These are phyloP conservation scores for Yamadazyma jaroonii DNA, from an alignment of 1,139 yeast species.

Conservation along the genomic window DNA sequence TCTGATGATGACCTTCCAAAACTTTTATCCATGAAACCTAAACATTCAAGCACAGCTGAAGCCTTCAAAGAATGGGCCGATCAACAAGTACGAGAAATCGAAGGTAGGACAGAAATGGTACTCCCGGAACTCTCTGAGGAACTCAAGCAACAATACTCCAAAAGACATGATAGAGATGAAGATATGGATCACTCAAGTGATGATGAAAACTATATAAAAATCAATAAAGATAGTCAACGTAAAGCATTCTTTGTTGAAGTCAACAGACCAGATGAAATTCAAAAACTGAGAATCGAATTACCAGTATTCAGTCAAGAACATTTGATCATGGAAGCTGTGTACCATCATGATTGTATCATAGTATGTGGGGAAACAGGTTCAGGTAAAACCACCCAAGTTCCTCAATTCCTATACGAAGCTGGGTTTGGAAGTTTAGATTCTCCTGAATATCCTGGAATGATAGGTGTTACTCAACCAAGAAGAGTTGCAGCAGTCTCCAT, in stretches of 20 bases:
- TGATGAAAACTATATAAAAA: slow-evolving; percentile 54
- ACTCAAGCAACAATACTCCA: slow-evolving; percentile 40
- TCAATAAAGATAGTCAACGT: slow-evolving; percentile 53
- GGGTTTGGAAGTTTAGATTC: slow-evolving; percentile 74
- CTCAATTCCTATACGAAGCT: slow-evolving; percentile 78
- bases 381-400: slow-evolving; percentile 79
- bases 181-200: slow-evolving; percentile 62
- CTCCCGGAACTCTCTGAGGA: slow-evolving; percentile 53
- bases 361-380: slow-evolving; percentile 94
- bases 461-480: slow-evolving; percentile 96
- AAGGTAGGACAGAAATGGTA: slow-evolving; percentile 52
- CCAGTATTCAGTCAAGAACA: slow-evolving; percentile 95
- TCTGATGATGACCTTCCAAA: slow-evolving; percentile 25
- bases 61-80: slow-evolving; percentile 64
- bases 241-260: slow-evolving; percentile 70
- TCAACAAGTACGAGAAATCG: slow-evolving; percentile 51
- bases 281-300: slow-evolving; percentile 61
- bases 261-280: slow-evolving; percentile 61
- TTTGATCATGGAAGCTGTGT: slow-evolving; percentile 91
- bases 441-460: slow-evolving; percentile 76
- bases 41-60: slow-evolving; percentile 41
- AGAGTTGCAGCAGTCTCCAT: slow-evolving; percentile 98
- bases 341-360: slow-evolving; percentile 86
- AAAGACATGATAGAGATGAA: slow-evolving; percentile 51
- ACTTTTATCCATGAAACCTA: slow-evolving; percentile 37